Base-by-base conservation (phyloP, 2,329 filamentous ascomycete genomes). In the Neurospora sp. region DNA sequence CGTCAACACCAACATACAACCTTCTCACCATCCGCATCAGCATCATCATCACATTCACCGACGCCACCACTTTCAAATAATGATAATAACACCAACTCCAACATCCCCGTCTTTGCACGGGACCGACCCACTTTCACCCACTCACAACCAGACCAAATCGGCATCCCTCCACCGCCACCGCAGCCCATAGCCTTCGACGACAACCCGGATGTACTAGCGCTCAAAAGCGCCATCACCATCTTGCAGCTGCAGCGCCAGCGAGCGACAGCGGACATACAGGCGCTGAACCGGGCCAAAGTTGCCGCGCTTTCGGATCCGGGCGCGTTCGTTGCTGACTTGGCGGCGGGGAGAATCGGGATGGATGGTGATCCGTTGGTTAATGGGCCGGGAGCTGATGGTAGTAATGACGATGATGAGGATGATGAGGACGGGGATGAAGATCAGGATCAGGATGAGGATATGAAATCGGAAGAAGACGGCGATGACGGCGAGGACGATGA, bases 151-250 rank as follows among this genome's bases (percentile, higher is more conserved):
- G 76, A 80, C 12, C 83, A 85, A 70, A 74, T 76, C 40, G 78
- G 78, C 43, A 80, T 84, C 41, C 77, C 80, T 38, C 82, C 85
- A 1, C 85, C 85, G 4, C 81, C 82, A 2, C 83, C 84, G 0
- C 80, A 82, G 46, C 83, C 87, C 65, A 82, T 90, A 70, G 83
- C 86, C 74, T 88, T 89, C 71, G 83, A 86, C 73, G 80, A 81
- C 69, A 97, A 97, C 77, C 89, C 92, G 8, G 95, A 98, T 82
- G 93, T 91, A 33, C 90, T 97, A 71, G 95, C 95, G 5, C 85
- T 97, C 71, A 89, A 91, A 74, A 92, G 91, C 36, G 92, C 94
- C 66, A 93, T 97, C 71, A 91, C 92, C 8, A 89, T 97, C 68
- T 84, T 98, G 66, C 93, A 97, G 81, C 85, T 97, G 73, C 95